Percentiles rank a stretch among this genome's conserved stretches.
Evolutionary conservation across 2,329 filamentous ascomycete species (phyloP).

Genomic region (Periglandula ipomoeae): DNA sequence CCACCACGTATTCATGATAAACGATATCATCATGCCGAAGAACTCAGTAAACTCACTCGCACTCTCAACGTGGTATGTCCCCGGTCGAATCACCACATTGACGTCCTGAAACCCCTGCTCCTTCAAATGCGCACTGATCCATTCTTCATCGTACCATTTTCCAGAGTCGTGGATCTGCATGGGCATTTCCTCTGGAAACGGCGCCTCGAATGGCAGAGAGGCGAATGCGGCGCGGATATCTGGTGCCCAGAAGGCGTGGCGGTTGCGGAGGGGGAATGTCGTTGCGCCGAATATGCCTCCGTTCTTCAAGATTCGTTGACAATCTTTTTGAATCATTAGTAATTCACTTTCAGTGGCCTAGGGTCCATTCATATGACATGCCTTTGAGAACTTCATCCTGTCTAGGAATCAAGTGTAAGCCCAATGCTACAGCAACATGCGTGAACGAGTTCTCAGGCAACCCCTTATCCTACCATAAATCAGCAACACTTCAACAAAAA

Average conservation of each 20-base stretch:
- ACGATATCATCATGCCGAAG: slow-evolving; percentile 30
- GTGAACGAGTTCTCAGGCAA: slow-evolving; percentile 30
- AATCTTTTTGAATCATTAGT: too few species aligned
- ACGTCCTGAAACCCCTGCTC: slow-evolving; percentile 30
- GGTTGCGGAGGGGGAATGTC: slow-evolving; percentile 22
- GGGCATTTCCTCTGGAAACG: slow-evolving; percentile 22
- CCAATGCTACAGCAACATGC: slow-evolving; percentile 38
- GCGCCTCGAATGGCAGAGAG: slow-evolving; percentile 30
- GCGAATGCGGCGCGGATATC: slow-evolving; percentile 30
- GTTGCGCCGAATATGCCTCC: slow-evolving; percentile 29
- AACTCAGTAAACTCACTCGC: slow-evolving; percentile 25
- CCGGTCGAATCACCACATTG: slow-evolving; percentile 21
- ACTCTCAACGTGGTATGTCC: slow-evolving; percentile 20
- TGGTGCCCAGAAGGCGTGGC: slow-evolving; percentile 23
- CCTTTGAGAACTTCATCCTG: slow-evolving; percentile 23
- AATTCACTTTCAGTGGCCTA: too few species aligned
- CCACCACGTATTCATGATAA: slow-evolving; percentile 29
- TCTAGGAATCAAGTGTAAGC: slow-evolving; percentile 35
- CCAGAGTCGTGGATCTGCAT: slow-evolving; percentile 32
- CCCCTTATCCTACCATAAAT: slow-evolving; percentile 25
- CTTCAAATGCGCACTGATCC: slow-evolving; percentile 27
- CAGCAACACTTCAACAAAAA: neutral
- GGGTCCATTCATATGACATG: slow-evolving; percentile 10
- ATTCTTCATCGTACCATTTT: slow-evolving; percentile 30
- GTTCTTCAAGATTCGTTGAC: too few species aligned